Evolutionary conservation across 2,329 filamentous ascomycete species (phyloP).

Genomic region (Phoma sp.): DNA sequence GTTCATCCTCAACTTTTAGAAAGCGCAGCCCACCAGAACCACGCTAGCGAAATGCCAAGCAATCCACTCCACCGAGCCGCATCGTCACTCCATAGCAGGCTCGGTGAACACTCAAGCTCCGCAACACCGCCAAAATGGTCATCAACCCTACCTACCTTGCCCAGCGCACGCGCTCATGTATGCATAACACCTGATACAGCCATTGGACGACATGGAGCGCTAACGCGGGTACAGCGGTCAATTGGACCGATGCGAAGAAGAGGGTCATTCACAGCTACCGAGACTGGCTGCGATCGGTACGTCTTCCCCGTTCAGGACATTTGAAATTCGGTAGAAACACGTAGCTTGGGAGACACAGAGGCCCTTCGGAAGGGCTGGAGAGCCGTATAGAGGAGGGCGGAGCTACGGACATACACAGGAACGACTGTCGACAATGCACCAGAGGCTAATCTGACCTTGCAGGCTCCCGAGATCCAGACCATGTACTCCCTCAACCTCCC

Average conservation of each 20-base stretch:
- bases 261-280: conserved; percentile 90
- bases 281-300: conserved; percentile 94
- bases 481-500: conserved; percentile 96
- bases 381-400: background rate
- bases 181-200: conserved; percentile 19
- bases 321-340: conserved; percentile 3
- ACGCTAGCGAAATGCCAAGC: conserved; percentile 41
- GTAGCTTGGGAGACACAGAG: background rate
- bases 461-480: conserved; percentile 95
- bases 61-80: conserved; percentile 36
- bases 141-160: conserved; percentile 93
- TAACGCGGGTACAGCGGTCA: conserved; percentile 68
- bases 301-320: conserved; percentile 49
- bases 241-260: conserved; percentile 85
- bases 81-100: conserved; percentile 40
- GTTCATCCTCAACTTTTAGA: conserved; percentile 20
- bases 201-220: conserved; percentile 25
- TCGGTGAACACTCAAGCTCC: conserved; percentile 29
- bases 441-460: conserved; percentile 24
- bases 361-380: background rate
- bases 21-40: conserved; percentile 22
- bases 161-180: conserved; percentile 61
- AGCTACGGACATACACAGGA: background rate
- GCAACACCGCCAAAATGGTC: conserved; percentile 63
- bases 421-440: background rate